phyloP scores from a whole-genome alignment of 306 rosid species.

The Vigna unguiculata region DNA sequence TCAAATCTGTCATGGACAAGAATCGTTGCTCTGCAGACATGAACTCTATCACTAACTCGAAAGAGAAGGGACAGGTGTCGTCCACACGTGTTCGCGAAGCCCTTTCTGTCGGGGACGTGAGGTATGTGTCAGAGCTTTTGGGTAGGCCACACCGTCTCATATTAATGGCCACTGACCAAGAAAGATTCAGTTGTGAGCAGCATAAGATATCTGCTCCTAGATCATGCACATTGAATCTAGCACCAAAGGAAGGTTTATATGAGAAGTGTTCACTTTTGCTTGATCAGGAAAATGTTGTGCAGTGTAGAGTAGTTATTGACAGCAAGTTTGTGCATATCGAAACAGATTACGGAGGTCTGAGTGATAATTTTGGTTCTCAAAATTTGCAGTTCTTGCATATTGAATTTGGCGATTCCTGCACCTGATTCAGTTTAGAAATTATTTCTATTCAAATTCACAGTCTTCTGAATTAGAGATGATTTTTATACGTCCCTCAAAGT shows the following conservation, averaged over 20 bases:
- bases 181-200: slow-evolving; percentile 51
- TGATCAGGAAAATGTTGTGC: slow-evolving; percentile 52
- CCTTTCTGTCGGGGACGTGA: slow-evolving; percentile 81
- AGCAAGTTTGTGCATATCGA: slow-evolving; percentile 69
- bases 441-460: slow-evolving; percentile 33
- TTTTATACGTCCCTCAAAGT: slow-evolving; percentile 22
- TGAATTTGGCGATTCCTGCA: slow-evolving; percentile 71
- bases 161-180: slow-evolving; percentile 58
- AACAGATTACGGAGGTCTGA: slow-evolving; percentile 50
- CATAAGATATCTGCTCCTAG: slow-evolving; percentile 69
- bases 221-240: slow-evolving; percentile 74
- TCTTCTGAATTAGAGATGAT: slow-evolving; percentile 22
- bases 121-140: slow-evolving; percentile 80
- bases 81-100: slow-evolving; percentile 91
- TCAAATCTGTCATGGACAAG: slow-evolving; percentile 92
- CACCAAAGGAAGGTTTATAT: slow-evolving; percentile 92
- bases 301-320: slow-evolving; percentile 78
- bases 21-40: slow-evolving; percentile 48
- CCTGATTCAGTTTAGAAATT: slow-evolving; percentile 54
- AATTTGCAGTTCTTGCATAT: slow-evolving; percentile 60
- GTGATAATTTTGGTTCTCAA: slow-evolving; percentile 53
- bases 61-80: slow-evolving; percentile 91
- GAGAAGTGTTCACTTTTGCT: slow-evolving; percentile 61
- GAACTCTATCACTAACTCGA: slow-evolving; percentile 50
- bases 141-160: slow-evolving; percentile 83